These are phyloP conservation scores for Rubia tinctorum DNA, from an alignment of 305 asterid species.

Conservation along the genomic window DNA sequence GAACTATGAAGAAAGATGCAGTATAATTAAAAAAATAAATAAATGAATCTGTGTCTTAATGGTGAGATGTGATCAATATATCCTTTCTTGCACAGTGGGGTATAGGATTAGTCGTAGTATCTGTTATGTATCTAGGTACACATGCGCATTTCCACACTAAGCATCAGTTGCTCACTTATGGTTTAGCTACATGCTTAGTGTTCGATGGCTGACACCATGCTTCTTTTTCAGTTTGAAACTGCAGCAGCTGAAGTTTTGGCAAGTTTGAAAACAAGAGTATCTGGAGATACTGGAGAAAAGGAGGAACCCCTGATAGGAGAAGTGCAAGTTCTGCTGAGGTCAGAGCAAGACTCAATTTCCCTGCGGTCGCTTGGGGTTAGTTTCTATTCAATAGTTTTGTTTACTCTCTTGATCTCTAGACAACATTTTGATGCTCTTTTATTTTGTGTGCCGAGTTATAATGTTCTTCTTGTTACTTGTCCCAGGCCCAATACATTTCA, in stretches of 20 bases:
- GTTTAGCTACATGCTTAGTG: background rate
- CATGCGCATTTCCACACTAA: background rate
- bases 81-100: no score
- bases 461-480: conserved; percentile 39
- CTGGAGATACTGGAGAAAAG: conserved; percentile 82
- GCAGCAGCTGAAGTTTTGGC: conserved; percentile 93
- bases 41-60: no score
- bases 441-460: conserved; percentile 43
- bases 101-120: no score
- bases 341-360: conserved; percentile 85
- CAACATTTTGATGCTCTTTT: background rate
- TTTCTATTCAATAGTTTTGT: conserved; percentile 18
- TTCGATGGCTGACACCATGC: background rate
- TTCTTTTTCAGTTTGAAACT: conserved; percentile 64
- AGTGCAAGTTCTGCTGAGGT: conserved; percentile 84
- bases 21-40: no score
- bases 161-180: background rate
- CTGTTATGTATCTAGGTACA: background rate
- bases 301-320: conserved; percentile 91
- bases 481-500: conserved; percentile 87
- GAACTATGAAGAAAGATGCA: no score
- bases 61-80: no score
- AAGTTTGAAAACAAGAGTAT: conserved; percentile 72
- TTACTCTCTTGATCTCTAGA: background rate
- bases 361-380: conserved; percentile 92